These are phyloP conservation scores for Epichloe glyceriae DNA, from an alignment of 2,329 filamentous ascomycete species.

Conservation along the genomic window DNA sequence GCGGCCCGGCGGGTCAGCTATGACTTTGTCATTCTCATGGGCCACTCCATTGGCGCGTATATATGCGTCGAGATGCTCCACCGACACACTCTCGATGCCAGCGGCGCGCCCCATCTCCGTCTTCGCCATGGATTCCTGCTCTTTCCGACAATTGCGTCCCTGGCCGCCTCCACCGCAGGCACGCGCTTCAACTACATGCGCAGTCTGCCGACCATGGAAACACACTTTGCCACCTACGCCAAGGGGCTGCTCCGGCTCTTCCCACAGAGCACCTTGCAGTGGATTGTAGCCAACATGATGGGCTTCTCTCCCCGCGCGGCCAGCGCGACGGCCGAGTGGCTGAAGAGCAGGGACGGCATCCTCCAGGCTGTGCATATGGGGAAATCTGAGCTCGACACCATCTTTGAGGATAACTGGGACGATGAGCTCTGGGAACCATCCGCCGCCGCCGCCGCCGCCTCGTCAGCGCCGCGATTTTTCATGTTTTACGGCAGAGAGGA, in stretches of 20 bases:
- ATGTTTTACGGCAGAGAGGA: constrained; percentile 48
- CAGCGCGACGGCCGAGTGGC: constrained; percentile 36
- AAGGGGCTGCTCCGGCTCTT: constrained; percentile 29
- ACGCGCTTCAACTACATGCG: constrained; percentile 28
- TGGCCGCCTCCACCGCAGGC: constrained; percentile 50
- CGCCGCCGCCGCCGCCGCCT: constrained; percentile 7
- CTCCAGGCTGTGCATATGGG: constrained; percentile 47
- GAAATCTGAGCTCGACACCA: constrained; percentile 45
- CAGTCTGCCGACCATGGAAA: constrained; percentile 27
- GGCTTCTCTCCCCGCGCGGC: constrained; percentile 37
- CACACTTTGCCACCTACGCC: constrained; percentile 26
- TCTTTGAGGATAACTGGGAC: constrained; percentile 46
- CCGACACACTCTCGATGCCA: constrained; percentile 31
- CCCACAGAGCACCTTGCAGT: constrained; percentile 26
- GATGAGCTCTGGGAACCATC: constrained; percentile 42
- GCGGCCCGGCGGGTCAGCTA: constrained; percentile 20
- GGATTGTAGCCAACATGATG: constrained; percentile 29
- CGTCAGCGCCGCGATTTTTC: constrained; percentile 34
- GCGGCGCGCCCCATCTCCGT: constrained; percentile 22
- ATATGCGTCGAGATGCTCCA: constrained; percentile 57
- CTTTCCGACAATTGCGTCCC: constrained; percentile 64
- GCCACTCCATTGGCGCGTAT: constrained; percentile 64
- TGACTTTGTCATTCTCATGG: constrained; percentile 51
- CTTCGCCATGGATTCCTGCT: constrained; percentile 48
- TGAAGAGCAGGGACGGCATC: constrained; percentile 43